A percentile compares a stretch with the other conserved stretches of the same genome.
Conservation (phyloP, 768 basidiomycete genomes). For the Xerocomellus intermedius region DNA sequence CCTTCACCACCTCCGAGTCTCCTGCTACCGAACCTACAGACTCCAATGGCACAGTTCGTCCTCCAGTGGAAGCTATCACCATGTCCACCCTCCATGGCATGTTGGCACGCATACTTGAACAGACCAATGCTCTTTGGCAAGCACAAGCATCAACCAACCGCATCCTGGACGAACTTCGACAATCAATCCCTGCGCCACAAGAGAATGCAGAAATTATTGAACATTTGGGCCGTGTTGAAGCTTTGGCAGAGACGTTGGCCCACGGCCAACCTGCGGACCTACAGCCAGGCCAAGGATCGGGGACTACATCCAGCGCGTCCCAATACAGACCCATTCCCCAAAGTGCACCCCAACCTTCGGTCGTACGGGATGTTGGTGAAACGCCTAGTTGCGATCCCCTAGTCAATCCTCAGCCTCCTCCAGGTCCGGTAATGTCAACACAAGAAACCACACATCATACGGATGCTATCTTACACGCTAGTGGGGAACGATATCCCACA, state of each 20-base stretch:
- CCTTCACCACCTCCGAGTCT: background rate
- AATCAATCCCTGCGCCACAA: slow-evolving; percentile 36
- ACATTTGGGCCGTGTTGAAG: slow-evolving; percentile 20
- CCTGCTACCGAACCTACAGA: slow-evolving; percentile 8
- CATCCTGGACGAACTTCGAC: slow-evolving; percentile 56
- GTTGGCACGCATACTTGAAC: slow-evolving; percentile 53
- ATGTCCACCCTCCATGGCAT: slow-evolving; percentile 48
- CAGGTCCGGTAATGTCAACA: background rate
- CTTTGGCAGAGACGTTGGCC: slow-evolving; percentile 8
- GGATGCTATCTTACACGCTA: background rate
- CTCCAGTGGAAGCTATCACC: slow-evolving; percentile 27
- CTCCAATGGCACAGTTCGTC: slow-evolving; percentile 24
- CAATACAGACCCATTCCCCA: background rate
- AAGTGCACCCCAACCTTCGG: background rate
- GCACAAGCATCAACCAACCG: slow-evolving; percentile 58
- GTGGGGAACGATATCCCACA: background rate
- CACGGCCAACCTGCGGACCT: background rate
- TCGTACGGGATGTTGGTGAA: background rate
- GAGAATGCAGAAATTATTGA: slow-evolving; percentile 39
- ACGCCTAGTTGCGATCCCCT: background rate
- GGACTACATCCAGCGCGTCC: background rate
- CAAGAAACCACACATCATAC: background rate
- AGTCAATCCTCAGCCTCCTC: background rate
- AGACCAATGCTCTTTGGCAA: slow-evolving; percentile 56
- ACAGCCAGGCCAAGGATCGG: background rate